Base-by-base conservation (phyloP, 1,139 yeast genomes). In the Taphrina wiesneri region DNA sequence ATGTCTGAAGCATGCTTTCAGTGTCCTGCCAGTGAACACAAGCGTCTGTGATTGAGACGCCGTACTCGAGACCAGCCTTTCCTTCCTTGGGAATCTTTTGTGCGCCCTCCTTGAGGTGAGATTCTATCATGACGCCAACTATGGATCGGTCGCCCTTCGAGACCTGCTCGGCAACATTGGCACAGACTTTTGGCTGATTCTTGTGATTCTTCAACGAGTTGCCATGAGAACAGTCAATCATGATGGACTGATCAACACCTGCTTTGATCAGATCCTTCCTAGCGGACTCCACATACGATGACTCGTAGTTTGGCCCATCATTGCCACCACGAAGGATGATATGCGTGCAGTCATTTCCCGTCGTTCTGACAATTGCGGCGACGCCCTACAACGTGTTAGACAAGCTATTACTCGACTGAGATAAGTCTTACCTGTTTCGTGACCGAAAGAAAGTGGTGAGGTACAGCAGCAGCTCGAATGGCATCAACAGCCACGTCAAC, bases 211-310 rank as follows among this genome's bases (percentile, higher is more conserved):
- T 93, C 77, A 82, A 85, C 47, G 98, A 91, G 82, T 93, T 93
- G 74, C 96, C 99, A 78, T 93, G 99, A 63, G 97, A 91, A 79
- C 97, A 93, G 79, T 93, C 99, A 71, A 93, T 87, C 98, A 93
- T 92, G 73, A 91, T 81, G 65, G 82, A 81, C 69, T 80, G 83
- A 67, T 69, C 72, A 30, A 74, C 72, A 21, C 72, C 72, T 2
- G 78, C 80, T 52, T 74, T 77, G 43, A 80, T 81, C 65, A 86
- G 77, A 73, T 84, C 83, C 66, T 80, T 82, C 80, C 91, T 88
- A 68, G 96, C 96, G 54, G 82, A 86, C 67, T 84, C 82, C 60
- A 93, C 90, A 11, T 91, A 84, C 71, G 82, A 83, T 66, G 85
- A 87, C 76, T 91, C 98, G 80, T 86, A 93, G 80, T 93, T 93